Percentiles rank a stretch among this genome's conserved stretches.
Conservation (phyloP, 257 asterid species). For the Nicotiana benthamiana region DNA sequence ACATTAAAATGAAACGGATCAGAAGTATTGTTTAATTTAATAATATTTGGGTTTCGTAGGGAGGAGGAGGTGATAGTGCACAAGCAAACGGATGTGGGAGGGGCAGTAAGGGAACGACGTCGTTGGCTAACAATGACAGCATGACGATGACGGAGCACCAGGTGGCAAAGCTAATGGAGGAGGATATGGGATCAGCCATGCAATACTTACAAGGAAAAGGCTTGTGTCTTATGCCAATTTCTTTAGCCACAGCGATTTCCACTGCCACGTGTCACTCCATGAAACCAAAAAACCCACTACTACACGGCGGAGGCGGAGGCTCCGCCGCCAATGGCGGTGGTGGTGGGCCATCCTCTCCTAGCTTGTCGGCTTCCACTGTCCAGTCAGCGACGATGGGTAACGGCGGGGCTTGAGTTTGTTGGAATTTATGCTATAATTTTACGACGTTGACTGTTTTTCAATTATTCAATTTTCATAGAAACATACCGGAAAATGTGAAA, state of each 20-base stretch:
- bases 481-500: background rate
- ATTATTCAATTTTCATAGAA: background rate
- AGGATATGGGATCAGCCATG: constrained; percentile 97
- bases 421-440: too few relatives aligned
- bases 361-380: constrained; percentile 59
- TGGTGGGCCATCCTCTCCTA: constrained; percentile 43
- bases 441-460: constrained; percentile 21
- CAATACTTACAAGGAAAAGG: constrained; percentile 95
- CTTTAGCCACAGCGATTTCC: constrained; percentile 82
- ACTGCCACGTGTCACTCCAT: constrained; percentile 58
- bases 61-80: constrained; percentile 10
- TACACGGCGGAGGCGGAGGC: constrained; percentile 18
- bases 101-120: constrained; percentile 41
- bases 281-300: constrained; percentile 30
- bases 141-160: constrained; percentile 82
- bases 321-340: constrained; percentile 24
- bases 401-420: constrained; percentile 28
- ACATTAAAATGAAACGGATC: too few relatives aligned
- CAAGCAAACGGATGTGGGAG: constrained; percentile 28
- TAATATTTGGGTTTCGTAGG: background rate
- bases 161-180: constrained; percentile 92
- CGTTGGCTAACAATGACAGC: constrained; percentile 45
- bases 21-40: too few relatives aligned
- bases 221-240: constrained; percentile 89
- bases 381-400: constrained; percentile 46